phyloP scores from a whole-genome alignment of 176 grass and related monocot genomes.

The Phragmites australis region DNA sequence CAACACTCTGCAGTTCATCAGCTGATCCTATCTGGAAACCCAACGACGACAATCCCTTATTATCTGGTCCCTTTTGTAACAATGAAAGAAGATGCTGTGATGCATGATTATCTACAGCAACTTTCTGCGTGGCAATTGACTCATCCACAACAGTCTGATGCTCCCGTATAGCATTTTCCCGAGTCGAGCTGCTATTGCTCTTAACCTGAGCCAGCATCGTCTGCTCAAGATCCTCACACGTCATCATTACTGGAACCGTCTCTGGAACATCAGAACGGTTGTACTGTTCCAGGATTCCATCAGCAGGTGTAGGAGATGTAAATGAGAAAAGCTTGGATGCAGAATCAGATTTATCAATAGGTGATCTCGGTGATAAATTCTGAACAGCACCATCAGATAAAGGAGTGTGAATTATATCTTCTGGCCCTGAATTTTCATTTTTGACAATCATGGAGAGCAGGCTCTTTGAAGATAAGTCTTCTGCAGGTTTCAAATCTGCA shows the following conservation, averaged over 20 bases:
- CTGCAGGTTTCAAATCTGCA: slow-evolving; percentile 60
- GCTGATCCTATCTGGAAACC: slow-evolving; percentile 45
- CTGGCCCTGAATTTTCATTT: slow-evolving; percentile 54
- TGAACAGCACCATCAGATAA: slow-evolving; percentile 42
- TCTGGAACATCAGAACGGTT: slow-evolving; percentile 42
- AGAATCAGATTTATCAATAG: slow-evolving; percentile 39
- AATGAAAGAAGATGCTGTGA: slow-evolving; percentile 90
- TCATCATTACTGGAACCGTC: slow-evolving; percentile 67
- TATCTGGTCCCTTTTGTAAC: slow-evolving; percentile 68
- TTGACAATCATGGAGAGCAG: slow-evolving; percentile 80
- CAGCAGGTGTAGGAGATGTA: slow-evolving; percentile 32
- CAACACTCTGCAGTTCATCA: slow-evolving; percentile 33
- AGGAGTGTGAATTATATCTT: slow-evolving; percentile 33
- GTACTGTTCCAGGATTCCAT: slow-evolving; percentile 43
- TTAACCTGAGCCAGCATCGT: slow-evolving; percentile 64
- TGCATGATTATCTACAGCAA: slow-evolving; percentile 69
- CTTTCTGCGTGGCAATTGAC: slow-evolving; percentile 35
- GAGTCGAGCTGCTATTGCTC: slow-evolving; percentile 35
- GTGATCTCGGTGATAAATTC: slow-evolving; percentile 41
- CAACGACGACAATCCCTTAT: slow-evolving; percentile 33
- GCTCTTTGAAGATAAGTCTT: slow-evolving; percentile 65
- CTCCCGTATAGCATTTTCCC: slow-evolving; percentile 37
- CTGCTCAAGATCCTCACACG: slow-evolving; percentile 96
- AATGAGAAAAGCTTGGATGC: slow-evolving; percentile 38
- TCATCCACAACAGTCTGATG: slow-evolving; percentile 35